Conservation (phyloP, 495 filamentous ascomycete species). For the Talaromyces nanjingensis region DNA sequence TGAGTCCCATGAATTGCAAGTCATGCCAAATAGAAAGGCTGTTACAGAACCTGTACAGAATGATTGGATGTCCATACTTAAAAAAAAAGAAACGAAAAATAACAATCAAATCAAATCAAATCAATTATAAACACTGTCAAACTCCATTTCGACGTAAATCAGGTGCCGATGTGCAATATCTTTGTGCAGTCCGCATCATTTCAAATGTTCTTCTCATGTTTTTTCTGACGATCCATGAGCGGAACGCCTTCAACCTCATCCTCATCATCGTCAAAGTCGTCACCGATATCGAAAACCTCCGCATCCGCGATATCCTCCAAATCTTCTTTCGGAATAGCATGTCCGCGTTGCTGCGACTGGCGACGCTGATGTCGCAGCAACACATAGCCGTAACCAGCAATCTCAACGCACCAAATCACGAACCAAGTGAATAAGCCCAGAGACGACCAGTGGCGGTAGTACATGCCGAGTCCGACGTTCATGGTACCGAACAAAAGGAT, state of each 20-base stretch:
- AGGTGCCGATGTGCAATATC: not conserved
- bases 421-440: conserved; percentile 7
- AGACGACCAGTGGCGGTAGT: conserved; percentile 2
- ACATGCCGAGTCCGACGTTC: conserved; percentile 10
- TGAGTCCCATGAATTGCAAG: not conserved
- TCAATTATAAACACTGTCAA: not conserved
- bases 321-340: not conserved
- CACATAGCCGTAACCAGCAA: conserved; percentile 3
- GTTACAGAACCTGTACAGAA: not conserved
- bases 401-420: conserved; percentile 5
- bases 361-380: conserved; percentile 1
- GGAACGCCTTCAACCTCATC: conserved; percentile 8
- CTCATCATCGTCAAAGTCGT: conserved; percentile 6
- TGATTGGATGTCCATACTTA: not conserved
- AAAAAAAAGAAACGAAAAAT: not conserved
- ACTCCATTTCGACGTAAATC: not conserved
- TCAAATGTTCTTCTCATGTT: not conserved
- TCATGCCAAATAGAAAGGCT: not conserved
- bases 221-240: conserved; percentile 1
- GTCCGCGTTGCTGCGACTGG: not conserved
- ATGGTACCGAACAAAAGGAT: conserved; percentile 8
- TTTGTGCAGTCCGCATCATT: not conserved
- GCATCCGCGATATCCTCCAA: not conserved
- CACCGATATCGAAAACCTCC: conserved; percentile 9
- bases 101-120: not conserved